phyloP scores from a whole-genome alignment of 2,329 filamentous ascomycete genomes.

The Penicillium sp. region DNA sequence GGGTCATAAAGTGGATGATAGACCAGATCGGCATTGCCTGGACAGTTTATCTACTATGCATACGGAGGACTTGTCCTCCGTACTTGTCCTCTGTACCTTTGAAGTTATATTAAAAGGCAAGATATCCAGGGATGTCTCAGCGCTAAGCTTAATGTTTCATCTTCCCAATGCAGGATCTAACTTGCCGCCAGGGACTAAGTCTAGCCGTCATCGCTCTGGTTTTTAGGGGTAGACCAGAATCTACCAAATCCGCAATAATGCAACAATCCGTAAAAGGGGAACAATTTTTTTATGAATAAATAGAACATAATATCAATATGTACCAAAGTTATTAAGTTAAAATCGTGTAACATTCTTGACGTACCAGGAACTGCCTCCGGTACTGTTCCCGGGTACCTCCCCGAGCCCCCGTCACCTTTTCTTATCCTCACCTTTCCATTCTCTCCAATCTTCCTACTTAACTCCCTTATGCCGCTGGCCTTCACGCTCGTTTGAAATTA shows the following conservation, averaged over 20 bases:
- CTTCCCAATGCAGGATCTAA: neutral
- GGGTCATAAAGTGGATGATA: neutral
- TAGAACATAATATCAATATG: neutral
- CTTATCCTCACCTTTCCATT: neutral
- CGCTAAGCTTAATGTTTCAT: constrained; percentile 7
- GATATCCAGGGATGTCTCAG: constrained; percentile 7
- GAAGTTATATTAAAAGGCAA: neutral
- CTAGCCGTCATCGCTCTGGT: constrained; percentile 1
- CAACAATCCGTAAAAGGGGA: neutral
- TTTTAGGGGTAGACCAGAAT: neutral
- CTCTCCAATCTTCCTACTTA: neutral
- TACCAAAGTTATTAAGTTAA: too few relatives aligned
- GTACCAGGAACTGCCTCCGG: constrained; percentile 2
- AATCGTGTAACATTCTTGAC: constrained; percentile 2
- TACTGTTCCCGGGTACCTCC: neutral
- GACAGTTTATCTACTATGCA: neutral
- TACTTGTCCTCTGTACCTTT: too few relatives aligned
- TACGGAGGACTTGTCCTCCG: too few relatives aligned
- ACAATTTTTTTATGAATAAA: neutral
- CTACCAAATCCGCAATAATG: neutral
- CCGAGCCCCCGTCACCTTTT: constrained; percentile 1
- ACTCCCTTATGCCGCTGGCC: constrained; percentile 11
- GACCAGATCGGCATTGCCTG: neutral
- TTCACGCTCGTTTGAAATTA: constrained; percentile 10
- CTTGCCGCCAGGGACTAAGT: constrained; percentile 9